Base-by-base conservation (phyloP, 495 filamentous ascomycete genomes). In the Penicillium atrosanguineum region DNA sequence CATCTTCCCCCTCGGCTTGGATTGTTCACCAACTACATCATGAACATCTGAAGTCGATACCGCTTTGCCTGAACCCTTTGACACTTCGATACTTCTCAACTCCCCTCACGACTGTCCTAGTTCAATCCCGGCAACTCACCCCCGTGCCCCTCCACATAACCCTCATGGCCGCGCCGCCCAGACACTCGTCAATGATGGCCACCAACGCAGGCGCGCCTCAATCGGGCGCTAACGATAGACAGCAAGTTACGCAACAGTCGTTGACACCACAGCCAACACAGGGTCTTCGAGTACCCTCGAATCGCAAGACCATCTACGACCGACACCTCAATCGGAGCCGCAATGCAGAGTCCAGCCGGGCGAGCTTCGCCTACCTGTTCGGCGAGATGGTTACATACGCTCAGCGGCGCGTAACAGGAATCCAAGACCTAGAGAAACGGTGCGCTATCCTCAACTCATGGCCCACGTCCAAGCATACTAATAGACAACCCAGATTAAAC, bases 221-320 rank as follows among this genome's bases (percentile, higher is more conserved):
- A 46, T 50, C 61, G 16, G 45, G 50, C 25, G 34, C 62, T 11
- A 62, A 36, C 46, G 71, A 74, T 15, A 70, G 68, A 39, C 63
- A 58, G 29, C 64, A 64, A 44, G 20, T 50, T 40, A 48, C 54
- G 29, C 69, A 69, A 20, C 64, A 67, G 37, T 44, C 60, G 36
- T 59, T 76, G 72, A 67, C 63, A 50, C 48, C 68, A 57, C 67
- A 73, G 54, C 59, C 68, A 21, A 68, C 76, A 41, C 69, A 83
- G 8, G 90, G 88, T n/a, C 87, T 98, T 45, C 88, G 91, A 54
- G 90, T 95, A 61, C 91, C 94, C n/a, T 88, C 89, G 23, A 94
- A 87, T 66, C 89, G 89, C 72, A 97, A 97, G 72, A 96, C 91
- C 45, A 97, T 99, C 72, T 99, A 97, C 73, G 90, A 97, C 79